Evolutionary conservation across 2,329 filamentous ascomycete species (phyloP), one percentile per base, ranked within the genome.

Genomic region (Sporothrix mexicana): DNA sequence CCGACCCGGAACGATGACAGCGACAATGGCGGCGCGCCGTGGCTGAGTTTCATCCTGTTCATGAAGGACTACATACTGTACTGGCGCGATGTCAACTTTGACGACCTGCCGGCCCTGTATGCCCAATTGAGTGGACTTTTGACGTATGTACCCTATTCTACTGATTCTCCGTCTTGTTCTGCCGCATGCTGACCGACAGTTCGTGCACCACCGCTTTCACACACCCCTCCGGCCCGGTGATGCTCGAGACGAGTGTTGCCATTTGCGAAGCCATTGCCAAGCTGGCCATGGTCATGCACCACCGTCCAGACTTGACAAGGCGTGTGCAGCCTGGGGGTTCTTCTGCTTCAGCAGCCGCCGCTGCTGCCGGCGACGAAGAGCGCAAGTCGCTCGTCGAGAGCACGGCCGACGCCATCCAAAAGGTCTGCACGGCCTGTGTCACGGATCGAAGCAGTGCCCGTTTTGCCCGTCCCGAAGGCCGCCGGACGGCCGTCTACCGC

Each of bases 401-500:
- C 36, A 94, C 94, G 1, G 94, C 94, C 20, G 95, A 98, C 78
- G 92, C 93, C 69, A 92, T 98, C 73, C 92, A 97, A 74, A 93
- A 94, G 79, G 94, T 95, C 25, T 97, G 98, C 79, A 96, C 93
- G 12, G 94, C 93, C 53, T 98, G 95, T 76, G 83, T 97, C 47
- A 94, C 92, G 3, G 94, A 97, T 79, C 88, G 93, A 67, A 91
- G 89, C 0, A 90, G 90, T 20, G 89, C 88, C 36, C 85, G 89
- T 13, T 88, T 87, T 76, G 90, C 89, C 23, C 88, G 86, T 74
- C 93, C 94, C 0, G 92, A 95, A 77, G 94, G 94, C 71, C 97
- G 95, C 80, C 94, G 95, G 79, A 84, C 92, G 12, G 95, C 93
- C 59, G 94, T 98, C 75, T 98, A 98, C 82, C 90, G 93, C 73